Evolutionary conservation across 192 early-diverging fungal genomes (phyloP), one percentile per base, ranked within the genome.

Genomic region (Cetraspora pellucida): DNA sequence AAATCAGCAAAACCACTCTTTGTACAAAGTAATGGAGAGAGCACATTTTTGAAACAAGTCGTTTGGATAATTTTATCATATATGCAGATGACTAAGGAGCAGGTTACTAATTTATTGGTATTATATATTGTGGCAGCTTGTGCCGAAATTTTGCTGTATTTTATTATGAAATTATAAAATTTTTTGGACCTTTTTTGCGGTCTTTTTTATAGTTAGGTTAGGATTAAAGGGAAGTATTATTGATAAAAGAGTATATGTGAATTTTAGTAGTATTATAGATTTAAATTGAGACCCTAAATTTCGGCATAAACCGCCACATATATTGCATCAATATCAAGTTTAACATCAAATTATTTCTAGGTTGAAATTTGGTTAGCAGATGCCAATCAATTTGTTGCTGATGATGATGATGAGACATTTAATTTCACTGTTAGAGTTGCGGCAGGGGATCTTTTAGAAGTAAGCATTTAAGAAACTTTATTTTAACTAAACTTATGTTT

Each of bases 371-470:
- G 96, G 96, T 81, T 85, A 7, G 81, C 86, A 44, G 95, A 97
- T 78, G 88, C 94, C 61, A 94, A 96, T 73, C 89, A 95, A 79
- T 96, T 90, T 78, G 90, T 97, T 43, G 93, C 93, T 23, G 96
- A 97, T 70, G 94, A 95, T 64, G 94, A 96, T 60, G 95, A 96
- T 60, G 95, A 95, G 67, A 91, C 90, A 1, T 89, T 90, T 50
- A 91, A 83, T n/a, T 96, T 92, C 79, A 97, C 91, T 72, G 92
- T 96, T 59, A 88, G 96, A 59, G 89, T 96, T 19, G 90, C 94
- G 37, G 90, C 92, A 10, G 87, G 91, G 55, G 94, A 96, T 80
- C 82, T 94, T 19, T 79, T 96, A n/a, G 67, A 82, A 27, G 86
- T 89, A 78, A 60, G 75, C 77, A 43, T 17, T n/a, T 54, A 73